Base-by-base conservation (phyloP, 768 basidiomycete genomes). In the Collybia sordida region DNA sequence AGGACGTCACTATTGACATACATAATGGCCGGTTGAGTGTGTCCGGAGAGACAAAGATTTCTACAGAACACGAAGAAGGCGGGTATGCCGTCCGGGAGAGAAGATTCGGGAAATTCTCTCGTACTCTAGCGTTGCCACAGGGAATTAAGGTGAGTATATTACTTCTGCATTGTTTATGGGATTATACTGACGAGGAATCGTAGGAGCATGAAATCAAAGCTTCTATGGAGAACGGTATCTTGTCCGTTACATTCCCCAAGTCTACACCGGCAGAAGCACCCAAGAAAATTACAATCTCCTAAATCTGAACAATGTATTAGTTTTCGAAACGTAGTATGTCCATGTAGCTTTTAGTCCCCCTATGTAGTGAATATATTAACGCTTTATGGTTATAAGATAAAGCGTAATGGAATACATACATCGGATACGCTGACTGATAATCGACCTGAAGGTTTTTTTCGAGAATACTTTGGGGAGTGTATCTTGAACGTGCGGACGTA, bases 181-280 rank as follows among this genome's bases (percentile, higher is more conserved):
- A 18, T 40, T 47, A 25, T 21, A 6, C 24, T 57, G 15, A 21
- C 46, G 7, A 11, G 4, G 0, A 27, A 38, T 48, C 35, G 7
- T 15, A 78, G 75, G 58, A 64, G 11, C 68, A 74, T 18, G 67
- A 74, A 21, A 69, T 79, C 54, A 74, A 71, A 51, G 78, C 78
- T 2, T 60, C 62, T 37, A 72, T 80, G 70, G 70, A 72, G 47
- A 59, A 78, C 28, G 77, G 76, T 1, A 53, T 81, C 23, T 57
- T 81, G 57, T 70, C n/a, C n/a, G n/a, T n/a, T n/a, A n/a, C n/a
- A n/a, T n/a, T n/a, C n/a, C n/a, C n/a, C 25, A 53, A 53, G 28
- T 27, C 49, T 0, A 38, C 43, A 27, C 42, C 49, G 17, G 42
- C 39, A 7, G 12, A 17, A 34, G 45, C 45, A 2, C 15, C 35